Base-by-base conservation (phyloP, 2,329 filamentous ascomycete species). In the Neurospora sp. region DNA sequence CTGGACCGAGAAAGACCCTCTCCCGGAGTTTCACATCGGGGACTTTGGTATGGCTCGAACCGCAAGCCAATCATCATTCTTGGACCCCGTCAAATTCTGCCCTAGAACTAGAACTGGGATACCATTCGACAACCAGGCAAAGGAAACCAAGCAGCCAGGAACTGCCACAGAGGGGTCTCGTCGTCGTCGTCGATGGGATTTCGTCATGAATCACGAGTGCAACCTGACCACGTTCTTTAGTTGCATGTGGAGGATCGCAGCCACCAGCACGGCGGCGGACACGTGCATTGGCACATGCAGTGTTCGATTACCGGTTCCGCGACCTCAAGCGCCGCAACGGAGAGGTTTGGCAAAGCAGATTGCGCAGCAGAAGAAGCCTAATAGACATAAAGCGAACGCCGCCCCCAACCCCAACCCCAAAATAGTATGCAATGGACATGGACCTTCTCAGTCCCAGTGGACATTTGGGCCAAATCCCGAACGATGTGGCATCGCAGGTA, bases 31-130 rank as follows among this genome's bases (percentile, higher is more conserved):
- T 28, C 68, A 68, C 52, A n/a, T 72, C 2, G 71, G 71, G 1
- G 71, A 71, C 15, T 71, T 72, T 66, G 70, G 71, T 15, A 68
- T 23, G 17, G 17, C 71, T 4, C 38, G 43, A 4, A 72, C 68
- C 1, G 71, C 71, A 9, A 62, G 28, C 23, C 68, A 72, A 33
- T 28, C 39, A 33, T 28, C 39, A 11, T 36, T 23, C 7, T 3
- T 17, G 19, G 46, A 52, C 11, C 8, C 46, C 5, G 2, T 2
- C 11, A 52, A 28, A 8, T 28, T 52, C 3, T 7, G 1, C 11
- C 46, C 5, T 15, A 52, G 19, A 62, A 33, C 23, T 23, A 23
- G 10, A 28, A 28, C 28, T 13, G 13, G 52, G 1, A 33, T 9
- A 2, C 52, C 15, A 3, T 62, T 10, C 13, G 8, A 62, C 8